Percentiles rank a stretch among this genome's conserved stretches.
Conservation (phyloP, 495 filamentous ascomycete species). For the Hypoxylon fuscum region DNA sequence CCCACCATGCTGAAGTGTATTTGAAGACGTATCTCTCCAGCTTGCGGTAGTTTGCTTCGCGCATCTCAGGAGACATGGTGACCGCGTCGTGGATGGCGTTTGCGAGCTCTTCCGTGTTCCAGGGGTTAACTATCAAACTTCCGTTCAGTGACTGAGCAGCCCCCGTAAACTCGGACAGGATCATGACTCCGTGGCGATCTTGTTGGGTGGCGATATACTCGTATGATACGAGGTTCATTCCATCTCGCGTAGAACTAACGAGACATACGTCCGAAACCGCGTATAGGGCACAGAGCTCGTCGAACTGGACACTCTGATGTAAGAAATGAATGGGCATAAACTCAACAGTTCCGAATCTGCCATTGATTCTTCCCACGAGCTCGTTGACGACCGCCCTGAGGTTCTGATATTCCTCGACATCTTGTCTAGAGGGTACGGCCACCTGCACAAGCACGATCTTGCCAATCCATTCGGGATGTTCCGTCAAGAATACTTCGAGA, state of each 20-base stretch:
- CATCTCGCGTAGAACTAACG: constrained; percentile 89
- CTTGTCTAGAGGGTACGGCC: constrained; percentile 87
- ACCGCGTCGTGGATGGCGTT: constrained; percentile 85
- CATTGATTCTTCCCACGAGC: constrained; percentile 90
- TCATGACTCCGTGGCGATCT: constrained; percentile 84
- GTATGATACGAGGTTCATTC: constrained; percentile 97
- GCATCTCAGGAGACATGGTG: constrained; percentile 84
- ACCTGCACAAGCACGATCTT: constrained; percentile 94
- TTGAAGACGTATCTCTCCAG: constrained; percentile 85
- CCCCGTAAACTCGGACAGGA: constrained; percentile 92
- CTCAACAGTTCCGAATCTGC: constrained; percentile 90
- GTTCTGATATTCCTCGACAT: constrained; percentile 97
- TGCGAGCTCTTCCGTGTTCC: constrained; percentile 88
- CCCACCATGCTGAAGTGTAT: constrained; percentile 97
- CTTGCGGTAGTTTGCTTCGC: constrained; percentile 81
- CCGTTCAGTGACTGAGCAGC: constrained; percentile 89
- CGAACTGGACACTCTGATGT: constrained; percentile 87
- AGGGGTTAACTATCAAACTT: constrained; percentile 87
- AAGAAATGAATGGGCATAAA: constrained; percentile 95
- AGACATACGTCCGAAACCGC: constrained; percentile 90
- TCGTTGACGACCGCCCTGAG: constrained; percentile 89
- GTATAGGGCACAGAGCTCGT: constrained; percentile 92
- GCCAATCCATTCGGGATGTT: constrained; percentile 90
- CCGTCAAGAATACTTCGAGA: constrained; percentile 87
- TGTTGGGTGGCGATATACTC: constrained; percentile 94